Percentiles rank a stretch among this genome's conserved stretches.
These are phyloP conservation scores for Russula vinacea DNA, from an alignment of 768 basidiomycete genomes.

Conservation along the genomic window DNA sequence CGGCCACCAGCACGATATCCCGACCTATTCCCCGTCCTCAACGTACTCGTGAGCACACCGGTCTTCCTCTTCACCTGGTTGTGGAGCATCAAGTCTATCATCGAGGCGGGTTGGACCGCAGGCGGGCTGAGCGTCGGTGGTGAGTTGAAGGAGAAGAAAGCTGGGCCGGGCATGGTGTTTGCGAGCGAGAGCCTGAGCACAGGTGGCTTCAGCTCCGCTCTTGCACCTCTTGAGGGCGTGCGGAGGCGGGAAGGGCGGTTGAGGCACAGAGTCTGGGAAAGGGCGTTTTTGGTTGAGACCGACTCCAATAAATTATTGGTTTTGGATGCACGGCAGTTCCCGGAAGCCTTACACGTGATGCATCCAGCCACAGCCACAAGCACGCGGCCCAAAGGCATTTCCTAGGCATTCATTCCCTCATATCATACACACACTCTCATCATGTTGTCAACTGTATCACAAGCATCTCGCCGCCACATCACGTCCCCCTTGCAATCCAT, in stretches of 20 bases:
- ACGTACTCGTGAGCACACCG: conserved; percentile 75
- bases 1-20: conserved; percentile 74
- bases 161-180: not conserved
- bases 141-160: conserved; percentile 16
- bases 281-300: not conserved
- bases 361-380: too few relatives aligned
- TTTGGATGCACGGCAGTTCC: not conserved
- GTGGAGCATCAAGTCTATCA: conserved; percentile 80
- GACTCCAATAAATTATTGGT: not conserved
- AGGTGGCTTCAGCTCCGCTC: conserved; percentile 14
- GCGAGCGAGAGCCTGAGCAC: not conserved
- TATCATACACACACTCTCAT: conserved; percentile 3
- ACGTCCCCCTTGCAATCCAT: not conserved
- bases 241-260: conserved; percentile 17
- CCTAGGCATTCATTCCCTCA: not conserved
- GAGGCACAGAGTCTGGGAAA: conserved; percentile 14
- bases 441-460: conserved; percentile 23
- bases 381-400: not conserved
- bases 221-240: not conserved
- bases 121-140: conserved; percentile 44
- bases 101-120: conserved; percentile 80
- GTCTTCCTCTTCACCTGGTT: conserved; percentile 83
- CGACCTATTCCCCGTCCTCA: conserved; percentile 81
- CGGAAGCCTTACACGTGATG: not conserved
- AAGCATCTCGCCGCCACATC: conserved; percentile 19